Evolutionary conservation across 495 filamentous ascomycete genomes (phyloP), one percentile per base, ranked within the genome.

Genomic region (Aspergillus incahuasiensis): DNA sequence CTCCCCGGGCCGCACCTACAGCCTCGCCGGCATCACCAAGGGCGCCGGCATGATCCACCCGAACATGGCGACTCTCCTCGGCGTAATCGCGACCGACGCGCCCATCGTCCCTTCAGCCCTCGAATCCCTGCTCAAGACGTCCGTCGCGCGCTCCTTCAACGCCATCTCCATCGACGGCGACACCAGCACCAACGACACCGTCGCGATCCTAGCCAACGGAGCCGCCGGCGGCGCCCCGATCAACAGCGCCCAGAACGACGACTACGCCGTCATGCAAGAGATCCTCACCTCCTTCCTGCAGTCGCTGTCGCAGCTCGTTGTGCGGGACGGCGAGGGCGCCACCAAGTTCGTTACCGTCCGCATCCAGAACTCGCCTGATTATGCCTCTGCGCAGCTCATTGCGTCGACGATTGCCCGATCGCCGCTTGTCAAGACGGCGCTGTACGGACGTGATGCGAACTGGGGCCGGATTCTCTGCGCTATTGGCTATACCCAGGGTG

Each of bases 11-110:
- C 74, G 75, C 8, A 83, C 80, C 39, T 99, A 97, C 75, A 77
- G 80, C 61, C 86, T 99, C 22, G 91, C 88, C 22, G 94, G 94
- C 46, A 96, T 96, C 83, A 96, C 95, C 57, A 99, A 99, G 74
- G 94, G 94, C 43, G 95, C 94, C 13, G 94, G 94, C 63, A 99
- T 99, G 94, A 99, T 99, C 67, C 92, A 97, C 72, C 94, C 94
- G 19, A 97, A 99, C 76, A 96, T 98, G 92, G 94, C 91, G 41
- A 99, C 94, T 0, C 82, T 99, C 38, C 83, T 99, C 25, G 92
- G 89, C 45, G 89, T 97, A 52, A 82, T 97, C 64, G 92, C 90
- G 66, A 99, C 94, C 24, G 94, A 99, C 63, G 95, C 87, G 0
- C 87, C 91, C 13, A 85, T 97, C 64, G 79, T 82, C 7, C 77